phyloP scores from a whole-genome alignment of 2,329 filamentous ascomycete species.

The Plectosphaerella sp. region DNA sequence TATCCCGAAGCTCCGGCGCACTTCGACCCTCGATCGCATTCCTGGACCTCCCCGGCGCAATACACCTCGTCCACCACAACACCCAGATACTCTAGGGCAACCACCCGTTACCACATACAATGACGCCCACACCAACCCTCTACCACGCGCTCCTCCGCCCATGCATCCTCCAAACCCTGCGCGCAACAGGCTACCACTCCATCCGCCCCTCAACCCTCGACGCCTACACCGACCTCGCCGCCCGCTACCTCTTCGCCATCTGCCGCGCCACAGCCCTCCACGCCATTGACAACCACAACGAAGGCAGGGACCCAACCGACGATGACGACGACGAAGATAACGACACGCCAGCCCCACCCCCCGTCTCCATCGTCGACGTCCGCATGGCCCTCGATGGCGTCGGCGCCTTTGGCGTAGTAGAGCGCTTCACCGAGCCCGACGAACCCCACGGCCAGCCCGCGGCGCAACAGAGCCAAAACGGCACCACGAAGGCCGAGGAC shows the following conservation, averaged over 20 bases:
- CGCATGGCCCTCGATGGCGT: conserved; percentile 80
- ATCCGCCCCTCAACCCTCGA: conserved; percentile 80
- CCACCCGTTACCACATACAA: conserved; percentile 17
- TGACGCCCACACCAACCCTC: conserved; percentile 42
- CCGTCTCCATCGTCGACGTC: conserved; percentile 63
- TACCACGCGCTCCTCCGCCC: conserved; percentile 79
- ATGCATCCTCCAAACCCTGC: conserved; percentile 83
- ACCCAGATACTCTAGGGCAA: neutral
- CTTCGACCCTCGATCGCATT: neutral
- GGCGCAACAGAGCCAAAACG: neutral
- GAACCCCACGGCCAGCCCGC: conserved; percentile 35
- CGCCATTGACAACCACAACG: conserved; percentile 62
- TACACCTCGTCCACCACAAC: neutral
- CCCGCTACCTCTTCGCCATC: conserved; percentile 73
- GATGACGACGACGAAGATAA: conserved; percentile 6
- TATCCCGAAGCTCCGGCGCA: no score
- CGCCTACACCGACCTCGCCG: conserved; percentile 80
- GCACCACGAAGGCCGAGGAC: neutral
- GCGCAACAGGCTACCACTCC: conserved; percentile 83
- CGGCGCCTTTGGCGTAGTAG: conserved; percentile 68
- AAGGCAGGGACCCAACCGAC: conserved; percentile 52
- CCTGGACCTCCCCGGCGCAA: neutral
- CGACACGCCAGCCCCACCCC: conserved; percentile 12
- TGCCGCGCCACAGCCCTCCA: conserved; percentile 69
- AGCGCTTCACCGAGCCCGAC: conserved; percentile 61